phyloP scores from a whole-genome alignment of 495 filamentous ascomycete species.

The Sphaerosporella brunnea region DNA sequence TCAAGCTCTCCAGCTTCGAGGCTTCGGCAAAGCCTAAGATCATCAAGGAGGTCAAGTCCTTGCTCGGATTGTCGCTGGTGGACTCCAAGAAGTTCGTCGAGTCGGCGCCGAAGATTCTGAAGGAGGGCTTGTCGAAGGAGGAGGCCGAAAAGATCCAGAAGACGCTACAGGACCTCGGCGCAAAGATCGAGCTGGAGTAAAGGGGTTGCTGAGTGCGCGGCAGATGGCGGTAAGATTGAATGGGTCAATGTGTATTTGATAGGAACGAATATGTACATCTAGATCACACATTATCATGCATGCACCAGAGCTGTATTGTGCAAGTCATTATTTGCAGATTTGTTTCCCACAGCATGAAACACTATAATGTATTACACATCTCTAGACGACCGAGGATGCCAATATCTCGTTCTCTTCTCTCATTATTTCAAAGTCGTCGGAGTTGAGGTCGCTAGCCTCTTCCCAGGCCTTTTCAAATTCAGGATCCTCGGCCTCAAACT shows the following conservation, averaged over 20 bases:
- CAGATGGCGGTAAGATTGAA: neutral
- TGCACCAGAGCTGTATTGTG: neutral
- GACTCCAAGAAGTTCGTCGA: conserved; percentile 99
- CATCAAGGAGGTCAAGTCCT: conserved; percentile 96
- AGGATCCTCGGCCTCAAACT: conserved; percentile 34
- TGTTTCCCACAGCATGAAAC: too few species aligned
- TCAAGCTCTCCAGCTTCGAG: conserved; percentile 83
- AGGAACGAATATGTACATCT: neutral
- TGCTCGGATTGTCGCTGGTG: conserved; percentile 88
- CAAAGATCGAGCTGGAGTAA: conserved; percentile 79
- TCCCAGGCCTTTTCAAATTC: conserved; percentile 61
- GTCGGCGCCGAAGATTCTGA: conserved; percentile 91
- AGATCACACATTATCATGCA: neutral
- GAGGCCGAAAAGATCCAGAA: conserved; percentile 97
- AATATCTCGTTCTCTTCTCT: conserved; percentile 47
- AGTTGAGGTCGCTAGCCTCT: conserved; percentile 59
- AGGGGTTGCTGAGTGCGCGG: too few species aligned
- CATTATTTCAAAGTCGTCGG: conserved; percentile 60
- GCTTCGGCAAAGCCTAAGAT: conserved; percentile 84
- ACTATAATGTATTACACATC: neutral
- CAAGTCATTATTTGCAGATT: neutral
- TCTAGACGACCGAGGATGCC: conserved; percentile 1
- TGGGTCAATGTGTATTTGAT: neutral
- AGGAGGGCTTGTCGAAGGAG: conserved; percentile 94
- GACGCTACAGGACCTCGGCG: conserved; percentile 79